Conservation (phyloP, 2,329 filamentous ascomycete genomes). For the Sclerotinia minor region DNA sequence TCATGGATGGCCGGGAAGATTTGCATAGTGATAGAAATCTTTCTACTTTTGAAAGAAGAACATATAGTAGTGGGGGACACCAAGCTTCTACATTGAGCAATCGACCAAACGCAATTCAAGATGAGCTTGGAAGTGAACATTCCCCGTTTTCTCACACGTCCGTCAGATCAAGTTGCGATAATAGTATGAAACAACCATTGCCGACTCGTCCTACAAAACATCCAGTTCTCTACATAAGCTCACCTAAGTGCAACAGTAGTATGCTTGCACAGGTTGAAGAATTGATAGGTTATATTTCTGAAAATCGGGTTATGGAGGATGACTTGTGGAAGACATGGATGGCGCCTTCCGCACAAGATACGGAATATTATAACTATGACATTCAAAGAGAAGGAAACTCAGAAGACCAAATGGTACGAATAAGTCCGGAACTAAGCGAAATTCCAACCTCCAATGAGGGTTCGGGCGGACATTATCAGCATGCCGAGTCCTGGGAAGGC, state of each 20-base stretch:
- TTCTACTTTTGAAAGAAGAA: not conserved
- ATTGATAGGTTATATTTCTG: conserved; percentile 27
- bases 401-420: conserved; percentile 20
- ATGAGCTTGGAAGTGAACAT: not conserved
- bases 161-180: not conserved
- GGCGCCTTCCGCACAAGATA: conserved; percentile 7
- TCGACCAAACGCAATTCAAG: not conserved
- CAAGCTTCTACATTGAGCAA: not conserved
- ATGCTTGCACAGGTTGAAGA: conserved; percentile 36
- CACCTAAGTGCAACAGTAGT: conserved; percentile 33
- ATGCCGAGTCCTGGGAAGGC: not conserved
- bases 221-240: conserved; percentile 30
- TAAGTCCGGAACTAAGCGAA: conserved; percentile 36
- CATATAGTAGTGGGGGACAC: not conserved
- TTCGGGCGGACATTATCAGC: not conserved
- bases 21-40: conserved; percentile 6
- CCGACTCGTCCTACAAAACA: conserved; percentile 20
- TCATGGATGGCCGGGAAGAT: not conserved
- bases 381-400: not conserved
- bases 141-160: conserved; percentile 1
- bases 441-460: not conserved
- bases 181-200: conserved; percentile 15
- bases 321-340: conserved; percentile 40
- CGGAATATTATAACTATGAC: not conserved
- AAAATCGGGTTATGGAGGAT: conserved; percentile 36